Base-by-base conservation (phyloP, 192 early-diverging fungal genomes). In the Radiomyces spectabilis region DNA sequence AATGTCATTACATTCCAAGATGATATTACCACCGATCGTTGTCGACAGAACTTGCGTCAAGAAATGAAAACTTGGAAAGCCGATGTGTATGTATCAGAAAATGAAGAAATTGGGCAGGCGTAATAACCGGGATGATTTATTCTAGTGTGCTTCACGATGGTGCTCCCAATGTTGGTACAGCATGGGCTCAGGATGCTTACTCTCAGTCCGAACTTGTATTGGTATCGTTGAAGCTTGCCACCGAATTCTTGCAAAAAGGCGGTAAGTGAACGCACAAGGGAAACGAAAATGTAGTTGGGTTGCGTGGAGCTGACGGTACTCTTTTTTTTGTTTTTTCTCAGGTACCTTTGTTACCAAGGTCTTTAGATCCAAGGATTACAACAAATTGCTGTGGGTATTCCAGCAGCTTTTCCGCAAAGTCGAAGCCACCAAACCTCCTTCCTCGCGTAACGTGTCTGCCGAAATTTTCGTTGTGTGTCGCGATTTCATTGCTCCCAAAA, bases 391-490 rank as follows among this genome's bases (percentile, higher is more conserved):
- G 51, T 99, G 94, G 94, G 93, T 97, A 25, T 95, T 99, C 58
- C 91, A 97, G 63, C 93, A 97, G 72, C 69, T 99, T 33, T 99
- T 99, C 74, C 73, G 76, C 40, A 92, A 86, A 53, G 96, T 99
- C 52, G 94, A 99, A 71, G 96, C 96, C 1, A 99, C 96, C 26
- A 99, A 99, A 68, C 96, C 96, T 27, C 86, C 91, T 42, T 92
- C 92, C 32, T 99, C 96, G 31, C 83, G 96, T 76, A 94, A 91
- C 47, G 96, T 99, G 9, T 99, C 96, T 44, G 96, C 96, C 5
- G 96, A 99, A 85, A 99, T 99, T 56, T 99, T 95, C 75, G 94
- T 99, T 24, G 92, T 99, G 5, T 99, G 96, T 75, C 75, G 83
- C 24, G 92, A 89, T 53, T 99, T 82, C 68, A 74, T 89, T 68